Percentiles rank a stretch among this genome's conserved stretches.
These are phyloP conservation scores for Helianthus tuberosus DNA, from an alignment of 129 eudicot species.

Conservation along the genomic window DNA sequence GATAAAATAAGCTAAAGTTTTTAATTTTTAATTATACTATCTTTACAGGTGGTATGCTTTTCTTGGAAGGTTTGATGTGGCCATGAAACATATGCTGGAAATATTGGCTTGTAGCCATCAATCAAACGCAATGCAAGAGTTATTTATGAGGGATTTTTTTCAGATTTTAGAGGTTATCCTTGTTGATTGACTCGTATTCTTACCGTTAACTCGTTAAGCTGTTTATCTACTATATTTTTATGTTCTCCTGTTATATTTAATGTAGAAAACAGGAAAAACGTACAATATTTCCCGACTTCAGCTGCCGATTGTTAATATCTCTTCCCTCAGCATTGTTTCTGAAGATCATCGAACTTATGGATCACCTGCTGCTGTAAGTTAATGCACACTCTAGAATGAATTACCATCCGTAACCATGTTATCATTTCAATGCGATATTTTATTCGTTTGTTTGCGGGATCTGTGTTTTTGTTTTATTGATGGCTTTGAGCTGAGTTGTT, in stretches of 20 bases:
- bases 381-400: not conserved
- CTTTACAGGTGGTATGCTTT: slow-evolving; percentile 85
- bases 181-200: not conserved
- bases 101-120: slow-evolving; percentile 91
- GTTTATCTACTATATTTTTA: slow-evolving; percentile 15
- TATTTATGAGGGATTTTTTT: slow-evolving; percentile 75
- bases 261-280: slow-evolving; percentile 84
- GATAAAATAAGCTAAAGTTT: slow-evolving; percentile 5
- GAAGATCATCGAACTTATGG: slow-evolving; percentile 98
- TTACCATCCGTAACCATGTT: not conserved
- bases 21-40: slow-evolving; percentile 6
- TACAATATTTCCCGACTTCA: slow-evolving; percentile 79
- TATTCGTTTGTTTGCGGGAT: slow-evolving; percentile 18
- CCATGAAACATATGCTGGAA: slow-evolving; percentile 83
- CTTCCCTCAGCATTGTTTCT: slow-evolving; percentile 66
- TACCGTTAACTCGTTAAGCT: slow-evolving; percentile 15
- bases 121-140: slow-evolving; percentile 80
- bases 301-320: slow-evolving; percentile 73
- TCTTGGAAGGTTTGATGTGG: slow-evolving; percentile 86
- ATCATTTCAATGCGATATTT: slow-evolving; percentile 9
- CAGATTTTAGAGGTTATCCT: slow-evolving; percentile 71
- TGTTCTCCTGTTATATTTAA: slow-evolving; percentile 17
- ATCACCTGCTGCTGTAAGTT: slow-evolving; percentile 87
- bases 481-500: slow-evolving; percentile 22
- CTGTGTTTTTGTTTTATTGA: not conserved